Evolutionary conservation across 1,284 basidiomycete genomes (phyloP).

Genomic region (Tilletia walkeri): DNA sequence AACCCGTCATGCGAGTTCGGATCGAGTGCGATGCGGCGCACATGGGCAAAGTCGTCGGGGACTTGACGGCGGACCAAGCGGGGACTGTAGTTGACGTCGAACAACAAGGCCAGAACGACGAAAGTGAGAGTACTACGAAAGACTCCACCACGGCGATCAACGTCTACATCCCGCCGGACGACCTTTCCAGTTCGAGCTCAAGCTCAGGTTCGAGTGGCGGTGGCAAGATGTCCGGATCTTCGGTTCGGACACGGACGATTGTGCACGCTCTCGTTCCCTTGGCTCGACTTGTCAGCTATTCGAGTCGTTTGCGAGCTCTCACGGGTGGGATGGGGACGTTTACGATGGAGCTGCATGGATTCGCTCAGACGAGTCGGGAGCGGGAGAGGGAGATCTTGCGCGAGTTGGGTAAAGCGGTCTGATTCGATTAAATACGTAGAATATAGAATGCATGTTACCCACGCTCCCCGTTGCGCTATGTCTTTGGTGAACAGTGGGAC

Average conservation of each 20-base stretch:
- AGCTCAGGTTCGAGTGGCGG: neutral
- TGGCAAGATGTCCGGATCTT: constrained; percentile 57
- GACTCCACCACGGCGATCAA: constrained; percentile 31
- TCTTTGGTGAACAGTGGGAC: too few species aligned
- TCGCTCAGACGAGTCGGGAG: constrained; percentile 59
- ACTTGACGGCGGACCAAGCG: constrained; percentile 47
- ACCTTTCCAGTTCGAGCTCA: constrained; percentile 55
- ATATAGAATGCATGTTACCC: too few species aligned
- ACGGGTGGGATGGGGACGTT: constrained; percentile 78
- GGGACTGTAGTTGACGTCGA: constrained; percentile 43
- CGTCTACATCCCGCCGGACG: constrained; percentile 52
- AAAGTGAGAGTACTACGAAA: constrained; percentile 60
- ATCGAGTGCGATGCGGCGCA: constrained; percentile 34
- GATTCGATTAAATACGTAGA: neutral
- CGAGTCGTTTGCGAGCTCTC: constrained; percentile 71
- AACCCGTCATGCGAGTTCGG: constrained; percentile 50
- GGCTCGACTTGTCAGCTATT: constrained; percentile 76
- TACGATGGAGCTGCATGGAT: constrained; percentile 74
- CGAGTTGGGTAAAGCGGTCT: constrained; percentile 30
- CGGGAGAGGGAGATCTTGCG: constrained; percentile 42
- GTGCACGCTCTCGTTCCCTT: constrained; percentile 67
- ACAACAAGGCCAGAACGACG: constrained; percentile 57
- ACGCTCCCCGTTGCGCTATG: too few species aligned
- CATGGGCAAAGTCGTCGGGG: constrained; percentile 47
- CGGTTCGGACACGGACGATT: constrained; percentile 58